Conservation (phyloP, 371 early-diverging fungal genomes). For the Rhizopus microsporus region DNA sequence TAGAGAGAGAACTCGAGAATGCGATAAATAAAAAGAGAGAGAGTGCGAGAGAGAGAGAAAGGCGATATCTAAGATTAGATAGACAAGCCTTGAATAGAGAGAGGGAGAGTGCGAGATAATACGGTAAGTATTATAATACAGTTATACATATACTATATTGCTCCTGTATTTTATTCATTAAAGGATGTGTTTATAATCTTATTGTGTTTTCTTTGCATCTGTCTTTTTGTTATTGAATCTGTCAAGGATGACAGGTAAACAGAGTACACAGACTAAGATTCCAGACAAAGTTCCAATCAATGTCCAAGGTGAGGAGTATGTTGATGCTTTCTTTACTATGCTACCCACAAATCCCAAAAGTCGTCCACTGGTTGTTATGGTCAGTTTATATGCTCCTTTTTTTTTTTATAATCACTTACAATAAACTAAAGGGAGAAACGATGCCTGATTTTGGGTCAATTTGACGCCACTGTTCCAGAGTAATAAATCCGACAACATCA, state of each 20-base stretch:
- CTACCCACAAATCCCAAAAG: constrained; percentile 32
- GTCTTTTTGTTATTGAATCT: constrained; percentile 1
- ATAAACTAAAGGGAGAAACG: constrained; percentile 41
- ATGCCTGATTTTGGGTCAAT: constrained; percentile 32
- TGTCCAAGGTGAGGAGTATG: constrained; percentile 32
- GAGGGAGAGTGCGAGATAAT: not conserved
- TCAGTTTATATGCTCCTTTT: not conserved
- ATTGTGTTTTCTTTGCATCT: not conserved
- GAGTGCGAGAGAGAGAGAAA: not conserved
- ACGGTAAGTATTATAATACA: too few species aligned
- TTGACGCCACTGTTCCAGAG: constrained; percentile 37
- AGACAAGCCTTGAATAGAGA: not conserved
- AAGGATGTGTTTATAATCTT: constrained; percentile 5
- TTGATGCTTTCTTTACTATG: constrained; percentile 33
- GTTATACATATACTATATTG: too few species aligned
- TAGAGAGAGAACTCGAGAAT: too few species aligned
- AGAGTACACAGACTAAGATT: constrained; percentile 22
- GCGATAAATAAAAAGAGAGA: too few species aligned
- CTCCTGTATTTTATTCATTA: too few species aligned
- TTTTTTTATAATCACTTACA: constrained; percentile 29
- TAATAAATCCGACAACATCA: constrained; percentile 26
- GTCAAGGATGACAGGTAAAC: constrained; percentile 17
- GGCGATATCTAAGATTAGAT: not conserved
- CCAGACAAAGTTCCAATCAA: constrained; percentile 28
- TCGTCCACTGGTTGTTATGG: constrained; percentile 25